A percentile compares a stretch with the other conserved stretches of the same genome.
These are phyloP conservation scores for Spinacia oleracea DNA, from an alignment of 179 eudicot genomes.

Conservation along the genomic window DNA sequence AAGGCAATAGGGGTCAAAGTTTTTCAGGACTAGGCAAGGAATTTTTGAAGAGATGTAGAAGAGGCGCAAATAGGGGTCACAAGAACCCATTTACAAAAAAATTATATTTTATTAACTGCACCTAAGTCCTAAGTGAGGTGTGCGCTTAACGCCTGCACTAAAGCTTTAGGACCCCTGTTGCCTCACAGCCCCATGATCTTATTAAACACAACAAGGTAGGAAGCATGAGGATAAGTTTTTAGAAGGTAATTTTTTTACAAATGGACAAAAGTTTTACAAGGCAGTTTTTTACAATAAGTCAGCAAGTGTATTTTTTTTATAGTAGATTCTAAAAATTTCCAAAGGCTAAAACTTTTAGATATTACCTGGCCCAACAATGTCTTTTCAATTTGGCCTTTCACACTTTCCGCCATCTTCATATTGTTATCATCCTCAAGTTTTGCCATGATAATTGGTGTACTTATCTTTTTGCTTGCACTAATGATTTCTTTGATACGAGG, in stretches of 20 bases:
- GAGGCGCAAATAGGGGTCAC: too few relatives aligned
- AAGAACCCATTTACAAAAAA: too few relatives aligned
- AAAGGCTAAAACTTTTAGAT: background rate
- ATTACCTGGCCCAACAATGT: conserved; percentile 77
- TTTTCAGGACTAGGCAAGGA: background rate
- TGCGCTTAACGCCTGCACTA: background rate
- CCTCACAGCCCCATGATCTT: background rate
- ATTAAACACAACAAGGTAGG: background rate
- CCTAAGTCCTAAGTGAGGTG: too few relatives aligned
- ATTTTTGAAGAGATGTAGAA: too few relatives aligned
- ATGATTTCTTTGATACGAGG: conserved; percentile 97
- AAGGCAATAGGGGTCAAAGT: background rate
- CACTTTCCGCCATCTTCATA: conserved; percentile 43
- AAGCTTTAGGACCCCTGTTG: background rate
- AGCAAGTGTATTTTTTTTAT: too few relatives aligned
- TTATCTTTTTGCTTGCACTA: conserved; percentile 80
- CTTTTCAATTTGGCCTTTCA: conserved; percentile 79
- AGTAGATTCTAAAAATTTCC: too few relatives aligned
- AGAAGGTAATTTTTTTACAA: background rate
- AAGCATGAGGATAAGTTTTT: background rate
- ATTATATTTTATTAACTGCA: background rate
- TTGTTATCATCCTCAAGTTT: conserved; percentile 44
- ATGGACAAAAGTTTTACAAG: too few relatives aligned
- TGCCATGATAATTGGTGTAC: conserved; percentile 83
- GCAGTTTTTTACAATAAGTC: background rate